phyloP scores from a whole-genome alignment of 2,329 filamentous ascomycete genomes.

The Pseudopyrenochaeta lycopersici region DNA sequence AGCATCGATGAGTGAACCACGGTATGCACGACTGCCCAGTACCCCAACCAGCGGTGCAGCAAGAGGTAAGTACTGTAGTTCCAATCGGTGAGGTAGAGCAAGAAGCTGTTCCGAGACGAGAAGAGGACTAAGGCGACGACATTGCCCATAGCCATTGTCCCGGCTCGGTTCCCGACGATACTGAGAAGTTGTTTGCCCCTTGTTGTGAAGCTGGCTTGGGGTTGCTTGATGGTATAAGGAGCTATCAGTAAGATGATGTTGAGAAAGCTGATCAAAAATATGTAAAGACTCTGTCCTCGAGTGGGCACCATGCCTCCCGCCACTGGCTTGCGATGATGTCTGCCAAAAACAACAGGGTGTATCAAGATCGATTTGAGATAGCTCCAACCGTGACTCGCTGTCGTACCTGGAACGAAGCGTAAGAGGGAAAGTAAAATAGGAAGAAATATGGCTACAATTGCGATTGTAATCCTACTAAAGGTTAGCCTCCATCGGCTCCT shows the following conservation, averaged over 20 bases:
- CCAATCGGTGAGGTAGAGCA: conserved; percentile 49
- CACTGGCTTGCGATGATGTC: conserved; percentile 14
- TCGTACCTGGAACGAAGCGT: conserved; percentile 6
- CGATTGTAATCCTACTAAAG: conserved; percentile 9
- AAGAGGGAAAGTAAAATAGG: conserved; percentile 16
- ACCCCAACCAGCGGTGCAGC: conserved; percentile 41
- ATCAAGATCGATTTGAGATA: conserved; percentile 13
- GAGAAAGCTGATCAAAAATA: conserved; percentile 33
- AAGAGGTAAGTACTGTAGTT: conserved; percentile 46
- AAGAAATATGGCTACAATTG: conserved; percentile 13
- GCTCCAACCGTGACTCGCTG: conserved; percentile 39
- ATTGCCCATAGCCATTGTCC: conserved; percentile 39
- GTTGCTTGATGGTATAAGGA: conserved; percentile 6
- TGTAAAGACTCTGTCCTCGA: conserved; percentile 55
- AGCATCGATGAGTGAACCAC: conserved; percentile 22
- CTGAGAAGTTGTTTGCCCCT: conserved; percentile 52
- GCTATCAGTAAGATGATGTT: conserved; percentile 17
- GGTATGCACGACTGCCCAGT: conserved; percentile 20
- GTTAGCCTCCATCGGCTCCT: not conserved
- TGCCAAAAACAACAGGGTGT: conserved; percentile 15
- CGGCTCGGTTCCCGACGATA: conserved; percentile 44
- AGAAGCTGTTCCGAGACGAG: conserved; percentile 44
- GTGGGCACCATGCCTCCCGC: conserved; percentile 49
- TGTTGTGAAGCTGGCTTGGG: conserved; percentile 37
- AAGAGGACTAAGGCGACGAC: conserved; percentile 41